These are phyloP conservation scores for Gossypioides kirkii DNA, from an alignment of 345 rosid species.

Conservation along the genomic window DNA sequence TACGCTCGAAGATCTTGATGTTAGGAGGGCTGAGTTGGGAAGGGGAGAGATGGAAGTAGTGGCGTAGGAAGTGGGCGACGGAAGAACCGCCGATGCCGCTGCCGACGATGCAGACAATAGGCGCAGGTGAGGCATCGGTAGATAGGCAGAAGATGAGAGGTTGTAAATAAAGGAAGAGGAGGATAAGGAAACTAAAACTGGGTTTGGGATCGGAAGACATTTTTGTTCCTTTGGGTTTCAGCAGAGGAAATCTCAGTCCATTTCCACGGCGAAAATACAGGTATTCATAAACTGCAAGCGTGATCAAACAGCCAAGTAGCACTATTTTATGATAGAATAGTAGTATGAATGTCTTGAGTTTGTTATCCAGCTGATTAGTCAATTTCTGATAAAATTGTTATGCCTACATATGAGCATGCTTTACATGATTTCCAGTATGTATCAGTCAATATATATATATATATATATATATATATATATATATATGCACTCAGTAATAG, in stretches of 20 bases:
- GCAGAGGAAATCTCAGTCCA: background rate
- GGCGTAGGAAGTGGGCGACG: conserved; percentile 78
- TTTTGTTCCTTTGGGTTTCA: background rate
- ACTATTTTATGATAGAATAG: too few species aligned
- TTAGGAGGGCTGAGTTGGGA: conserved; percentile 12
- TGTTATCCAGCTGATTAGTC: too few species aligned
- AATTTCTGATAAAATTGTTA: too few species aligned
- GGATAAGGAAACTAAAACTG: background rate
- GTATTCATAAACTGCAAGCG: background rate
- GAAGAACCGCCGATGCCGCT: conserved; percentile 88
- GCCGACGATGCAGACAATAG: conserved; percentile 73
- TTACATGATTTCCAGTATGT: too few species aligned
- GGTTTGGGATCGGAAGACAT: background rate
- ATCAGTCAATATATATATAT: too few species aligned
- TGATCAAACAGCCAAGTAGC: background rate
- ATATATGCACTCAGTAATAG: too few species aligned
- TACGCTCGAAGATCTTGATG: conserved; percentile 64
- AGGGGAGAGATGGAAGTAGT: conserved; percentile 29
- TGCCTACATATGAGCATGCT: too few species aligned
- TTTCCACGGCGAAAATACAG: background rate
- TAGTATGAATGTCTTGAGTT: too few species aligned
- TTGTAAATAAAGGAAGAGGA: conserved; percentile 22
- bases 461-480: too few species aligned
- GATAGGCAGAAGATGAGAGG: conserved; percentile 19
- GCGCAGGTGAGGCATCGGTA: conserved; percentile 16